Evolutionary conservation across 257 asterid species (phyloP).

Genomic region (Fraxinus cuspidata): DNA sequence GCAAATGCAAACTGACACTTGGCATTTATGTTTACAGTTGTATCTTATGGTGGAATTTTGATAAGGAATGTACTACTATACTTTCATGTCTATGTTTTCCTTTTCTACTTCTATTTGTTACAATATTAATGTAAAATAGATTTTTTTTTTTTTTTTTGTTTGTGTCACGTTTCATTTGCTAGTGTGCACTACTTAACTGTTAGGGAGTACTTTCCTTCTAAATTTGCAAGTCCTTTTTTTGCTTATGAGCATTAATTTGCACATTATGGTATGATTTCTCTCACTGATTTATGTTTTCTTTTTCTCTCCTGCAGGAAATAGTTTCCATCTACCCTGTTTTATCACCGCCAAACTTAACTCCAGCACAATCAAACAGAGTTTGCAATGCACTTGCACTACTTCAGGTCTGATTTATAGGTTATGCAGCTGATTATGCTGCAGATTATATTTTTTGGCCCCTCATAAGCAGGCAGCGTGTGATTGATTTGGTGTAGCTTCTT

Average conservation of each 20-base stretch:
- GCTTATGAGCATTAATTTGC: too few species aligned
- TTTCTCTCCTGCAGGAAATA: slow-evolving; percentile 66
- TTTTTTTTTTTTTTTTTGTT: background rate
- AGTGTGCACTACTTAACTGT: too few species aligned
- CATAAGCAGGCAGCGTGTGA: background rate
- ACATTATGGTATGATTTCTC: too few species aligned
- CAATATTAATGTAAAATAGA: too few species aligned
- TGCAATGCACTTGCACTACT: slow-evolving; percentile 98
- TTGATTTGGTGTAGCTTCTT: background rate
- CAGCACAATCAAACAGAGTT: slow-evolving; percentile 87
- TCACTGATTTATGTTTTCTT: background rate
- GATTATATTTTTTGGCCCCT: background rate
- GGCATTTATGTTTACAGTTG: background rate
- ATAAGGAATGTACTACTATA: background rate
- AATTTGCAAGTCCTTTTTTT: too few species aligned
- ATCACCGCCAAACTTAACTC: slow-evolving; percentile 91
- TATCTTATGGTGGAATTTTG: background rate
- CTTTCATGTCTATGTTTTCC: background rate
- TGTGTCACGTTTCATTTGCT: too few species aligned
- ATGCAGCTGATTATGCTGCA: background rate
- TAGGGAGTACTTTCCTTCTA: too few species aligned
- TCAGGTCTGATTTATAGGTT: slow-evolving; percentile 54
- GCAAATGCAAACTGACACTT: background rate
- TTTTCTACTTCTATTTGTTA: background rate
- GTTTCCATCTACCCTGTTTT: slow-evolving; percentile 91